Conservation (phyloP, 2,329 filamentous ascomycete genomes). For the Penicillium brasilianum region DNA sequence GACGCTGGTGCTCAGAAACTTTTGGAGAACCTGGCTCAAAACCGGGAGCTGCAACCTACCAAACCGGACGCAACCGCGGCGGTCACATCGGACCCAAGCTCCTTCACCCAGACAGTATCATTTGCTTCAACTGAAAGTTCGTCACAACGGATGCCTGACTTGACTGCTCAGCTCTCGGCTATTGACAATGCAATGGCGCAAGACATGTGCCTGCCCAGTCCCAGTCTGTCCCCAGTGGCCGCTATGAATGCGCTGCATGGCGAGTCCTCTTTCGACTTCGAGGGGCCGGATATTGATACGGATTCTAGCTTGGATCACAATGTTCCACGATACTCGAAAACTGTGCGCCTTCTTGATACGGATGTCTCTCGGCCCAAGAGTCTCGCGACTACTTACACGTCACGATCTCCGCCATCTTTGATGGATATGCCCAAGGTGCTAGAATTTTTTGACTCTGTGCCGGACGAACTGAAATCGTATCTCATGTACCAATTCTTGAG, state of each 20-base stretch:
- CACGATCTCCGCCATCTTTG: conserved; percentile 51
- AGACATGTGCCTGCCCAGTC: conserved; percentile 92
- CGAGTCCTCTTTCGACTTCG: conserved; percentile 51
- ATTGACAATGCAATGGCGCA: conserved; percentile 76
- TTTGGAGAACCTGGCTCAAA: conserved; percentile 13
- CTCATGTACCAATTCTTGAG: conserved; percentile 96
- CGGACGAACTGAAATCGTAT: conserved; percentile 88
- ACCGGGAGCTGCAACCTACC: conserved; percentile 18
- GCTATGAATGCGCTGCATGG: conserved; percentile 66
- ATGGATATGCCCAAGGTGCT: conserved; percentile 86
- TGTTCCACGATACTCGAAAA: conserved; percentile 32
- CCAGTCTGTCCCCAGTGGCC: conserved; percentile 87
- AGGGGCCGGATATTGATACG: conserved; percentile 48
- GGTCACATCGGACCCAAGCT: conserved; percentile 19
- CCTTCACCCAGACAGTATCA: conserved; percentile 32
- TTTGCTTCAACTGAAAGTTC: conserved; percentile 29
- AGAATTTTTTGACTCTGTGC: conserved; percentile 88
- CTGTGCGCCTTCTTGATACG: conserved; percentile 27
- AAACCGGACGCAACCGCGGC: conserved; percentile 18
- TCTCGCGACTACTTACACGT: conserved; percentile 26
- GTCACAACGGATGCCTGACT: conserved; percentile 30
- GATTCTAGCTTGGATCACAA: conserved; percentile 51
- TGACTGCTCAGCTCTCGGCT: conserved; percentile 47
- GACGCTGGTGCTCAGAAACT: conserved; percentile 20
- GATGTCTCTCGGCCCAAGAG: conserved; percentile 19